phyloP scores from a whole-genome alignment of 352 stramenopile species.

The Pythium phragmiticola region DNA sequence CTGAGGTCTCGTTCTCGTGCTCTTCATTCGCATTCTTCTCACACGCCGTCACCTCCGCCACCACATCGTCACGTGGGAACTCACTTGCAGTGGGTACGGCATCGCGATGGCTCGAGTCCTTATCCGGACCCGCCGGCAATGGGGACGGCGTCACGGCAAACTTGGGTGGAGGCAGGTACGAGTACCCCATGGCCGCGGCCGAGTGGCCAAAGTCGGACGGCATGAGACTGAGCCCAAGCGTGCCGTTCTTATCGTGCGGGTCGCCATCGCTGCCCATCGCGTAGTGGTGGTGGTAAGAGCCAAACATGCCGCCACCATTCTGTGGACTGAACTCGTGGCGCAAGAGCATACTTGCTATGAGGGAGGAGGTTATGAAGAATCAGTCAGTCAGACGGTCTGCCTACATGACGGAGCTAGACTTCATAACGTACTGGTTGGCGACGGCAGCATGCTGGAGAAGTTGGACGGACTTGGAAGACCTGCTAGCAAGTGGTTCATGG shows the following conservation, averaged over 20 bases:
- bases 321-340: conserved; percentile 75
- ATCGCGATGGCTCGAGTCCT: conserved; percentile 8
- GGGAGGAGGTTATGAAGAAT: neutral
- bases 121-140: neutral
- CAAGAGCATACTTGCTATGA: conserved; percentile 65
- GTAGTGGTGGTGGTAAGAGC: conserved; percentile 54
- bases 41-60: neutral
- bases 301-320: conserved; percentile 35
- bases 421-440: conserved; percentile 65
- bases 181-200: conserved; percentile 13
- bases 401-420: neutral
- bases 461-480: conserved; percentile 72
- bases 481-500: conserved; percentile 57
- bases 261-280: conserved; percentile 20
- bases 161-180: conserved; percentile 8
- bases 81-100: neutral
- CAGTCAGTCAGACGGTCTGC: neutral
- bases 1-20: neutral
- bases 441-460: conserved; percentile 67
- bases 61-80: neutral
- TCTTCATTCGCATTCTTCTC: conserved; percentile 3
- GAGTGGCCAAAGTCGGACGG: conserved; percentile 55
- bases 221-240: conserved; percentile 59
- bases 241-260: conserved; percentile 55
- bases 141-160: neutral